Conservation (phyloP, 2,329 filamentous ascomycete species). For the Curvularia verruculosa region DNA sequence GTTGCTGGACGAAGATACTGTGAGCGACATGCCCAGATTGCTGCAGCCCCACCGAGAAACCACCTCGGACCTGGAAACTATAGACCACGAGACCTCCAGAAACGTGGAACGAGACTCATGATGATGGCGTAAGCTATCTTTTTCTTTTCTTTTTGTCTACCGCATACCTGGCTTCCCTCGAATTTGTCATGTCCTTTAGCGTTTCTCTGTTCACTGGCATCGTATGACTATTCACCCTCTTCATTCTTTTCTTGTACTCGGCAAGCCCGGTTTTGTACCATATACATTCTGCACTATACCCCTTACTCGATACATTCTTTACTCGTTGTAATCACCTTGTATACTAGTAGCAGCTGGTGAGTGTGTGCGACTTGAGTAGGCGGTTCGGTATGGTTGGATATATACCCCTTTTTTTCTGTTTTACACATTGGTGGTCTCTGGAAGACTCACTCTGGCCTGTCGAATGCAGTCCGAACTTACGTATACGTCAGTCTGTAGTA, state of each 20-base stretch:
- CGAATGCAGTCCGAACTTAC: constrained; percentile 29
- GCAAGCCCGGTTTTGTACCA: constrained; percentile 28
- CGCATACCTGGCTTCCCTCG: constrained; percentile 2
- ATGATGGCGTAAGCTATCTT: constrained; percentile 52
- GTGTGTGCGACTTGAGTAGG: background rate
- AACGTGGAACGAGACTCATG: constrained; percentile 58
- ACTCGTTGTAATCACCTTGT: constrained; percentile 17
- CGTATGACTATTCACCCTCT: constrained; percentile 22
- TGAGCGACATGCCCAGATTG: constrained; percentile 79
- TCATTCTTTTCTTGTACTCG: constrained; percentile 32
- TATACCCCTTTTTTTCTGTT: constrained; percentile 20
- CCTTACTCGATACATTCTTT: constrained; percentile 15
- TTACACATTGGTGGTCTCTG: constrained; percentile 15
- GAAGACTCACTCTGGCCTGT: constrained; percentile 11
- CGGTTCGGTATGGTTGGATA: constrained; percentile 8
- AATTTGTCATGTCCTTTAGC: constrained; percentile 17
- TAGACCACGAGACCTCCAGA: constrained; percentile 52
- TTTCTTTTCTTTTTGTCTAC: background rate
- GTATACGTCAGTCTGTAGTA: constrained; percentile 24
- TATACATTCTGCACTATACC: constrained; percentile 13
- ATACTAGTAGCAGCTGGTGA: constrained; percentile 10
- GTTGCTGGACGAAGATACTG: constrained; percentile 81
- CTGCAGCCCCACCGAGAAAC: constrained; percentile 50
- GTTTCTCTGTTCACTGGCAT: constrained; percentile 14
- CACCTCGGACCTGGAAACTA: constrained; percentile 48